phyloP scores from a whole-genome alignment of 768 basidiomycete species.

The Pleurotus djamor region DNA sequence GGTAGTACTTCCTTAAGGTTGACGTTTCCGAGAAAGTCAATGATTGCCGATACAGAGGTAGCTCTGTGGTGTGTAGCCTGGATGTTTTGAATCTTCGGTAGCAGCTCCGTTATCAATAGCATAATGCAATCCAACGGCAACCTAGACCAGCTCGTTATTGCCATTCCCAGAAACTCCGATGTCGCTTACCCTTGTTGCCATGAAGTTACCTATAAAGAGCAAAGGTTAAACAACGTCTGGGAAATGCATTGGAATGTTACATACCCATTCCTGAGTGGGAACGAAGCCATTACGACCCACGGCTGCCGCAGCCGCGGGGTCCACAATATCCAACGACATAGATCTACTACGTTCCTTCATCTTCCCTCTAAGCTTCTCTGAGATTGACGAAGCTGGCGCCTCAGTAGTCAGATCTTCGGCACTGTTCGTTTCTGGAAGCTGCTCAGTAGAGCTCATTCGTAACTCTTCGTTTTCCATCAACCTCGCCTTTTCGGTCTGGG shows the following conservation, averaged over 20 bases:
- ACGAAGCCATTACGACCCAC: conserved; percentile 91
- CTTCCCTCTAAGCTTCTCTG: conserved; percentile 93
- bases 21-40: conserved; percentile 72
- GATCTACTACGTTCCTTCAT: conserved; percentile 70
- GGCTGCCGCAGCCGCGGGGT: conserved; percentile 62
- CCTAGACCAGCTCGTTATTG: conserved; percentile 31
- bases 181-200: conserved; percentile 91
- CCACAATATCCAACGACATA: conserved; percentile 50
- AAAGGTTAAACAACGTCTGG: conserved; percentile 4
- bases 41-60: conserved; percentile 64
- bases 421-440: conserved; percentile 10
- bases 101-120: conserved; percentile 83
- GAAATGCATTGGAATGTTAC: conserved; percentile 15
- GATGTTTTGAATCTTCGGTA: conserved; percentile 81
- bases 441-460: conserved; percentile 17
- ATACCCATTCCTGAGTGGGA: conserved; percentile 96
- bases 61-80: conserved; percentile 65
- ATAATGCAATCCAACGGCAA: conserved; percentile 88
- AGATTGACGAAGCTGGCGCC: conserved; percentile 31
- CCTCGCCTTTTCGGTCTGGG: conserved; percentile 65
- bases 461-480: conserved; percentile 54
- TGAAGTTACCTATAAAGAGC: conserved; percentile 63
- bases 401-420: conserved; percentile 7
- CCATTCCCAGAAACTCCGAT: background rate
- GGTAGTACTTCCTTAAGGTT: conserved; percentile 76